Evolutionary conservation across 73 alveolate species (phyloP).

Genomic region (Symbiodinium pilosum): DNA sequence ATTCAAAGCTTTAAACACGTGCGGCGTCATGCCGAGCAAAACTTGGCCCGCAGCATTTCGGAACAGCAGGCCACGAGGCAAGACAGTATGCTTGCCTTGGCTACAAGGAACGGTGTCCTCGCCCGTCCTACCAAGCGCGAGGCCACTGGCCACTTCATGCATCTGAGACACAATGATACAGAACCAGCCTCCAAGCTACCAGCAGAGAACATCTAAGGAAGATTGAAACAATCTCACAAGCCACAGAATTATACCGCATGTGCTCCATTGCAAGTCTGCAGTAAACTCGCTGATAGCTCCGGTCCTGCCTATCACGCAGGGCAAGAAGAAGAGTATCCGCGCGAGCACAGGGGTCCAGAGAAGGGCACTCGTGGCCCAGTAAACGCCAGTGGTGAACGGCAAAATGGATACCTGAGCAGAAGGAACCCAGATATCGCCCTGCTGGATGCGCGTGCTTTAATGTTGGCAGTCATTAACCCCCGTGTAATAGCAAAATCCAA

Average conservation of each 20-base stretch:
- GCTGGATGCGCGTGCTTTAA: too few relatives aligned
- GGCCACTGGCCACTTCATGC: not conserved
- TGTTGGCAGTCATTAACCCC: too few relatives aligned
- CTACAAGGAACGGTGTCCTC: too few relatives aligned
- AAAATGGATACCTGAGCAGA: constrained; percentile 16
- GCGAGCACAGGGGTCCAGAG: constrained; percentile 13
- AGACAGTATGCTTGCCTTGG: constrained; percentile 18
- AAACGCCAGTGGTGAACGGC: constrained; percentile 70
- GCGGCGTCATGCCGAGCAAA: not conserved
- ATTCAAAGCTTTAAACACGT: too few relatives aligned
- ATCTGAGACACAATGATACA: not conserved
- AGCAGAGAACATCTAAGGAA: too few relatives aligned
- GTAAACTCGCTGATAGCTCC: not conserved
- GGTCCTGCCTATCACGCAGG: constrained; percentile 36
- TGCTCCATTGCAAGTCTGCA: too few relatives aligned
- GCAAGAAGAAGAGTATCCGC: constrained; percentile 23
- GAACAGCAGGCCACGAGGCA: constrained; percentile 74
- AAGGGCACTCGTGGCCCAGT: constrained; percentile 57
- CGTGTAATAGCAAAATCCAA: too few relatives aligned
- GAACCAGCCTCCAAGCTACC: constrained; percentile 49
- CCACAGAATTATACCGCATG: too few relatives aligned
- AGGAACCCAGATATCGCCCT: too few relatives aligned
- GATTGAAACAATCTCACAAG: too few relatives aligned
- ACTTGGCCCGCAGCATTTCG: constrained; percentile 1
- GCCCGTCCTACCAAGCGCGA: not conserved